Evolutionary conservation across 257 asterid species (phyloP).

Genomic region (Phtheirospermum japonicum): DNA sequence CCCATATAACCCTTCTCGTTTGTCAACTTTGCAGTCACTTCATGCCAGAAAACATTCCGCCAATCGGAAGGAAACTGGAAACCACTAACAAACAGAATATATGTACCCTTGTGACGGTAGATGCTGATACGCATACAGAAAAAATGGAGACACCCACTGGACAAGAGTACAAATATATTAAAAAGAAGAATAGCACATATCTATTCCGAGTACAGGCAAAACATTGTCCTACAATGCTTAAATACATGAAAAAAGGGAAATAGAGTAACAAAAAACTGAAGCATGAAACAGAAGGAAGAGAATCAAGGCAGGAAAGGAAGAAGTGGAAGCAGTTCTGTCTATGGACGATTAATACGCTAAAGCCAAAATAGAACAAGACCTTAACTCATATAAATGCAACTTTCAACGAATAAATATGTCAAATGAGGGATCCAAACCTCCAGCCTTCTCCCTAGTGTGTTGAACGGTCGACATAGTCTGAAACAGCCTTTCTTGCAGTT

Average conservation of each 20-base stretch:
- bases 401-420: background rate
- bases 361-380: background rate
- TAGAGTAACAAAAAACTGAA: background rate
- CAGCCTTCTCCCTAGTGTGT: background rate
- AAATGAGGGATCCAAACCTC: background rate
- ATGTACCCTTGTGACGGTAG: too few relatives aligned
- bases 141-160: background rate
- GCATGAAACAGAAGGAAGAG: background rate
- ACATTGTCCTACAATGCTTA: background rate
- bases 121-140: too few relatives aligned
- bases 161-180: background rate
- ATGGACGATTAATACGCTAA: background rate
- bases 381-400: constrained; percentile 6
- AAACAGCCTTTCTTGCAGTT: constrained; percentile 11
- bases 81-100: background rate
- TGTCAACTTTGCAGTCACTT: too few relatives aligned
- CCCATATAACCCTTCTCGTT: too few relatives aligned
- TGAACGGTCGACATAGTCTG: background rate
- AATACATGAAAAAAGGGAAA: background rate
- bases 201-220: background rate
- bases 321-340: background rate
- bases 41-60: too few relatives aligned
- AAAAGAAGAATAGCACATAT: background rate
- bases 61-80: too few relatives aligned
- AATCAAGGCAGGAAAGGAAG: background rate